A percentile compares a stretch with the other conserved stretches of the same genome.
Evolutionary conservation across 176 grass and related monocot species (phyloP).

Genomic region (Oryza glaberrima): DNA sequence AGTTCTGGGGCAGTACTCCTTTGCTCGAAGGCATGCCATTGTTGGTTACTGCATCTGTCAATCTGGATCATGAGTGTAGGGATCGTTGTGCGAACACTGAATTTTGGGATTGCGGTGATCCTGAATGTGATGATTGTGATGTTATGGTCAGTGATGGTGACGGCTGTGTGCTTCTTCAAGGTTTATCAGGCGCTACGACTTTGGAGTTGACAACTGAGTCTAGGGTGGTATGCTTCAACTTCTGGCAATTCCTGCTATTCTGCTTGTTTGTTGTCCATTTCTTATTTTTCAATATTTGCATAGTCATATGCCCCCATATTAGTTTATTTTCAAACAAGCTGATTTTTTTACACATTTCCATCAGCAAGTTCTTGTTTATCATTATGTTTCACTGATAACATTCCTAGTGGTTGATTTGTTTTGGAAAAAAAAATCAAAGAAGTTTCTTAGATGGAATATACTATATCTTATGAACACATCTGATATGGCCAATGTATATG

Average conservation of each 20-base stretch:
- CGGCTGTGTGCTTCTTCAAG: conserved; percentile 17
- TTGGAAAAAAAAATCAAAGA: too few relatives aligned
- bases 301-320: not conserved
- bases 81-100: not conserved
- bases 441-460: too few relatives aligned
- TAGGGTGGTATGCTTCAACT: conserved; percentile 13
- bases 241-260: not conserved
- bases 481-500: too few relatives aligned
- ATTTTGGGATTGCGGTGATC: not conserved
- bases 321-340: too few relatives aligned
- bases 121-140: not conserved
- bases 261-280: not conserved
- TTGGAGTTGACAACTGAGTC: conserved; percentile 4
- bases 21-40: not conserved
- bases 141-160: not conserved
- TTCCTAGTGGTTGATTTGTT: too few relatives aligned
- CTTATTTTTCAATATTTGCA: not conserved
- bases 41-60: conserved; percentile 3
- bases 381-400: too few relatives aligned
- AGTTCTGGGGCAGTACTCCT: not conserved
- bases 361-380: too few relatives aligned
- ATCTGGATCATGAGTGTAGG: not conserved
- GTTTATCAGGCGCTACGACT: not conserved
- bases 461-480: too few relatives aligned
- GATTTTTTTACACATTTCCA: too few relatives aligned